Base-by-base conservation (phyloP, 176 grass and related monocot species). In the Zoysia pacifica region DNA sequence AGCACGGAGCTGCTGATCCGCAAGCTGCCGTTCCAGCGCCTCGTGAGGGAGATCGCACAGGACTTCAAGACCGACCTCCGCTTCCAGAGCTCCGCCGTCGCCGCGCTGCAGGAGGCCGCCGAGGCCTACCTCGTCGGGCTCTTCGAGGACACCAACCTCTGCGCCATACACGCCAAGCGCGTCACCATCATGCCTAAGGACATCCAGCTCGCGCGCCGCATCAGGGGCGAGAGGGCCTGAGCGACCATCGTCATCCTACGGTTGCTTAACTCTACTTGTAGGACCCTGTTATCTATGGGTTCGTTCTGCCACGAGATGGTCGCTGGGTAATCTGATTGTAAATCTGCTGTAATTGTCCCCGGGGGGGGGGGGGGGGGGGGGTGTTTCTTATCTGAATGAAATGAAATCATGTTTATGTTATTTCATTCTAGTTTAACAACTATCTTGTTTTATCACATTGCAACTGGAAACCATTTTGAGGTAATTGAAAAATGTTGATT, bases 181-280 rank as follows among this genome's bases (percentile, higher is more conserved):
- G 83, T 91, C 19, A 97, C 93, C 62, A 97, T 97, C 85, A 93
- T 97, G 90, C 88, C 88, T 39, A 97, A 97, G 88, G 90, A 97
- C 72, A 93, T 93, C 83, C 88, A 97, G 70, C 93, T 97, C 68
- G 83, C 86, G 0, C 75, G 90, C 52, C 84, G 90, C 46, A 97
- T 97, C 62, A 89, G 93, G 19, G 86, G 90, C 8, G 81, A 97
- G 88, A 87, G 93, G 73, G 93, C 90, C 46, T 96, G 63, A 72
- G 7, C 19, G 9, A 8, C 10, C 5, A 3, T 20, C 5, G 1
- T 73, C 5, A 15, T 3, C 1, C 37, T 52, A 4, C 5, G 11
- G 0, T 0, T 37, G 13, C 28, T 28, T 28, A 28, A 28, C 28
- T 13, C 14, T 47, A n/a, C 55, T 53, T 1, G 12, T 35, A 68